Evolutionary conservation across 441 rosid genomes (phyloP).

Genomic region (Capsella rubella): DNA sequence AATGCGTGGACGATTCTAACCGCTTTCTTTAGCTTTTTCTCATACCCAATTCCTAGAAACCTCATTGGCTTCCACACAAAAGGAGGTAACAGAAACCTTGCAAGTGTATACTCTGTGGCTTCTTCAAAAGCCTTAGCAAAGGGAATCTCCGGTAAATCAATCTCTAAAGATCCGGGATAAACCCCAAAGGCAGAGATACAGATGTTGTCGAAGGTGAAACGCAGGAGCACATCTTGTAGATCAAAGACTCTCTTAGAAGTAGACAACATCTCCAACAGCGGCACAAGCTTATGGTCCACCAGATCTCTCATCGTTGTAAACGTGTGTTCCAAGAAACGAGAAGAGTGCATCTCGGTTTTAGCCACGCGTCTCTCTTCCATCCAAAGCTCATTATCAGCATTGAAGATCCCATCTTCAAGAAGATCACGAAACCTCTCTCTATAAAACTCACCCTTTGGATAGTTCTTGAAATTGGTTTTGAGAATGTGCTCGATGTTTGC

Average conservation of each 20-base stretch:
- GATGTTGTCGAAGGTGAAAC: conserved; percentile 80
- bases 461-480: conserved; percentile 69
- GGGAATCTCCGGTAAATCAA: conserved; percentile 64
- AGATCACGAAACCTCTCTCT: conserved; percentile 69
- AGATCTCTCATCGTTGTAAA: conserved; percentile 52
- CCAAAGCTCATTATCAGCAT: conserved; percentile 66
- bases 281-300: conserved; percentile 62
- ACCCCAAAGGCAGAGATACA: conserved; percentile 74
- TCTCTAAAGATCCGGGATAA: conserved; percentile 68
- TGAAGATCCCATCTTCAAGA: conserved; percentile 81
- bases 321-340: conserved; percentile 60
- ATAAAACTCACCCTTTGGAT: conserved; percentile 65
- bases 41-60: conserved; percentile 60
- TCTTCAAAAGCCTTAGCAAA: conserved; percentile 84
- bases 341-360: conserved; percentile 65
- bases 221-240: conserved; percentile 73
- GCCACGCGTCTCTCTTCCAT: conserved; percentile 64
- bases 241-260: conserved; percentile 56
- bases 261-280: conserved; percentile 51
- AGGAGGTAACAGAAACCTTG: conserved; percentile 66
- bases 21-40: conserved; percentile 63
- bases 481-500: conserved; percentile 69
- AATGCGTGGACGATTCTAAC: conserved; percentile 63
- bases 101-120: conserved; percentile 67
- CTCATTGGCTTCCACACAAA: conserved; percentile 75